These are phyloP conservation scores for Hsuehochloa calcarea DNA, from an alignment of 176 grass and related monocot genomes.

Conservation along the genomic window DNA sequence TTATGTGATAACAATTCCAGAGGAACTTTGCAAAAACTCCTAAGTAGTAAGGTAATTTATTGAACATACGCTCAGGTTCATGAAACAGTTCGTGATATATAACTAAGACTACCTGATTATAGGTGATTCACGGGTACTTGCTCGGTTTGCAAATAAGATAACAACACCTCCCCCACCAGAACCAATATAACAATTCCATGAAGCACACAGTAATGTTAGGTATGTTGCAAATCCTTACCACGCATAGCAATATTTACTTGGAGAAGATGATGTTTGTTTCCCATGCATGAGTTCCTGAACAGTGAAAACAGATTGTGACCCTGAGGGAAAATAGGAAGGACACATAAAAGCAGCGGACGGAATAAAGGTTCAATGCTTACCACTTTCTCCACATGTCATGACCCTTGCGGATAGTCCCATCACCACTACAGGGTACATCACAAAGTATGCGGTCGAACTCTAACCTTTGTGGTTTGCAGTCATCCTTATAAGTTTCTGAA, in stretches of 20 bases:
- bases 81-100: neutral
- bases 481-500: constrained; percentile 20
- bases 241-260: constrained; percentile 95
- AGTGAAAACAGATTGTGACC: constrained; percentile 11
- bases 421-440: constrained; percentile 96
- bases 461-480: constrained; percentile 31
- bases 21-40: neutral
- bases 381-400: constrained; percentile 93
- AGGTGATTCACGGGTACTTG: neutral
- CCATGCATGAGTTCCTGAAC: constrained; percentile 78
- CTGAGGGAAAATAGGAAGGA: constrained; percentile 17
- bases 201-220: neutral
- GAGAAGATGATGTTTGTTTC: constrained; percentile 71
- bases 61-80: neutral
- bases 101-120: constrained; percentile 12
- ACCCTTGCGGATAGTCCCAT: constrained; percentile 86
- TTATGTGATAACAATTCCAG: neutral
- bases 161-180: neutral
- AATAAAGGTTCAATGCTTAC: constrained; percentile 38
- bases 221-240: constrained; percentile 42
- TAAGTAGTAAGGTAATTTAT: neutral
- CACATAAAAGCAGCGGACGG: constrained; percentile 9
- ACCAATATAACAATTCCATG: neutral
- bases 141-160: neutral
- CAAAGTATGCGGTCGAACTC: constrained; percentile 80